Base-by-base conservation (phyloP, 345 rosid genomes). In the Alliaria petiolata region DNA sequence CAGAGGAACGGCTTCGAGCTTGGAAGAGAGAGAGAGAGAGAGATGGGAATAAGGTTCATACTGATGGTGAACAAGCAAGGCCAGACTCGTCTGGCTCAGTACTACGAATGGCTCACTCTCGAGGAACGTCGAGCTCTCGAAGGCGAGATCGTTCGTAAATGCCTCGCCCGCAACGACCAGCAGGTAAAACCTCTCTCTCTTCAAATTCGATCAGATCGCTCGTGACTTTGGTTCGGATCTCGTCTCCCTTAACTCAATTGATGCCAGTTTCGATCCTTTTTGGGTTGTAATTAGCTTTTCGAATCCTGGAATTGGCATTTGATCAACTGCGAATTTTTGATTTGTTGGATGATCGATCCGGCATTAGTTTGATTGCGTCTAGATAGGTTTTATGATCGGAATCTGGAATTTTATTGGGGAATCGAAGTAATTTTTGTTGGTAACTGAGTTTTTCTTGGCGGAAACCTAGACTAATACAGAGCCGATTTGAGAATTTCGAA, bases 1-100 rank as follows among this genome's bases (percentile, higher is more conserved):
- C 28, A 26, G 28, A 26, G 28, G 28, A 26, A 26, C 28, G 28
- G n/a, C 4, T 26, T 26, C 3, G 28, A 26, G 28, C 28, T 26
- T 26, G 28, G 28, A 26, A 26, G 4, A 26, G 28, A 26, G 28
- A 26, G 28, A 26, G 28, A 26, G 62, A 50, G 55, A 44, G 45
- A 61, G 58, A 95, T 91, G 99, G 96, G 96, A 78, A 95, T 95
- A 74, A 81, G 99, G 76, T 95, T 95, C 83, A 82, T 95, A 80
- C 62, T 95, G 75, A 95, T 91, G 99, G 99, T 95, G 80, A 95
- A 95, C 90, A 91, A 95, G 79, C 98, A 95, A 83, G 98, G 99
- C 6, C 99, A 95, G 79, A 89, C 99, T 17, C 96, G 97, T 60
- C 89, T 95, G 1, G 98, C 99, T 62, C 99, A 92, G 66, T 92